phyloP scores from a whole-genome alignment of 2,329 filamentous ascomycete genomes.

The Pseudogymnoascus sp. region DNA sequence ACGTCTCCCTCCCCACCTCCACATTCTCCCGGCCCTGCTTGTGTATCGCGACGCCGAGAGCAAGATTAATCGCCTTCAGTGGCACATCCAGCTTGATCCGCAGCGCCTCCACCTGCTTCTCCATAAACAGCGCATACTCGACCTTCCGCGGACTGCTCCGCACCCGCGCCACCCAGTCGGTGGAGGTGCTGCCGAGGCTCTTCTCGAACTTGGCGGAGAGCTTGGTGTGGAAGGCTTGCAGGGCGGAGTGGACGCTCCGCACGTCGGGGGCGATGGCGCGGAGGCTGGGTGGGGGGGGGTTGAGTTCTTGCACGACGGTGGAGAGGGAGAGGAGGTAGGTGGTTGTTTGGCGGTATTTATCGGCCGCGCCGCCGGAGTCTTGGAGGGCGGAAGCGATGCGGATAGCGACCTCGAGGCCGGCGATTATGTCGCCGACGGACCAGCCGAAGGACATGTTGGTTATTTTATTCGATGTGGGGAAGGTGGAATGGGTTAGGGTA shows the following conservation, averaged over 20 bases:
- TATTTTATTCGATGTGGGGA: background rate
- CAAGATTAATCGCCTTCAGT: background rate
- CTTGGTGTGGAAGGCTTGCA: background rate
- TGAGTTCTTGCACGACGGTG: background rate
- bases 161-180: background rate
- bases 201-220: background rate
- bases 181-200: background rate
- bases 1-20: background rate
- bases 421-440: background rate
- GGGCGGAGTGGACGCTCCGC: background rate
- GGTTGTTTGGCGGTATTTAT: background rate
- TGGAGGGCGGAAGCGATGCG: background rate
- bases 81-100: background rate
- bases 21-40: background rate
- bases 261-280: background rate
- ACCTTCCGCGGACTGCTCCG: background rate
- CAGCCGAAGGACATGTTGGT: background rate
- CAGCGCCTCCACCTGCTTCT: background rate
- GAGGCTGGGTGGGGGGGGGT: background rate
- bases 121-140: conserved; percentile 4
- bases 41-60: background rate
- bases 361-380: background rate
- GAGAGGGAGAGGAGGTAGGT: conserved; percentile 5
- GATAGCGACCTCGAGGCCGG: background rate
- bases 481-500: background rate